Evolutionary conservation across 257 asterid species (phyloP).

Genomic region (Hygrophila difformis): DNA sequence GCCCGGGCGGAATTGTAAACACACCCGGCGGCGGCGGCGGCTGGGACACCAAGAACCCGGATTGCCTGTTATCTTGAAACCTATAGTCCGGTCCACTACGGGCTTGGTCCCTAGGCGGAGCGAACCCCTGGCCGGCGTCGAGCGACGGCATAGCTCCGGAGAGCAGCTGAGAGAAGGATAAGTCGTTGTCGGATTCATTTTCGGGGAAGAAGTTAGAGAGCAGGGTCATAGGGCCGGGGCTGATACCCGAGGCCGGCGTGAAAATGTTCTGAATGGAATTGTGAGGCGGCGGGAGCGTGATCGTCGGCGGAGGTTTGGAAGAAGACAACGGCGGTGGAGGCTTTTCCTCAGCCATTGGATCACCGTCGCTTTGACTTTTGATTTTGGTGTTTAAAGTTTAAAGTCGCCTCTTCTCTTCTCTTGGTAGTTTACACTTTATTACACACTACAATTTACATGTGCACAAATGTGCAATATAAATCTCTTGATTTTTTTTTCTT

Average conservation of each 20-base stretch:
- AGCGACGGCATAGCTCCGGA: constrained; percentile 49
- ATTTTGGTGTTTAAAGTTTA: too few relatives aligned
- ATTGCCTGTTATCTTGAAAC: constrained; percentile 46
- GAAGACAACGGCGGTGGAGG: constrained; percentile 5
- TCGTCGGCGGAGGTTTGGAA: constrained; percentile 9
- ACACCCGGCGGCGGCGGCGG: constrained; percentile 28
- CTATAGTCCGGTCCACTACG: constrained; percentile 26
- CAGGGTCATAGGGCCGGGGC: constrained; percentile 81
- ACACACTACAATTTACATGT: too few relatives aligned
- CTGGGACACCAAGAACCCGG: constrained; percentile 44
- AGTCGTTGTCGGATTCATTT: constrained; percentile 54
- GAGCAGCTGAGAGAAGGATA: constrained; percentile 75
- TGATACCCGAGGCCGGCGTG: constrained; percentile 35
- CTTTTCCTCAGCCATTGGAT: constrained; percentile 24
- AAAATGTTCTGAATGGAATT: constrained; percentile 39
- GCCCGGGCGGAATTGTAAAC: constrained; percentile 66
- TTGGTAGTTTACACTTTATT: too few relatives aligned
- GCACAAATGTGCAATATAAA: too few relatives aligned
- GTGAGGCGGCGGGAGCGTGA: constrained; percentile 19
- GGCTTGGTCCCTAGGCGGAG: constrained; percentile 11
- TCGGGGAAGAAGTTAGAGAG: constrained; percentile 68
- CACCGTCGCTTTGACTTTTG: neutral
- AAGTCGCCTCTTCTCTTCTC: too few relatives aligned
- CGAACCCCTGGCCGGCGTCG: constrained; percentile 20
- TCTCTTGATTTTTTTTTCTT: too few relatives aligned